phyloP scores from a whole-genome alignment of 495 filamentous ascomycete species.

The Xanthoparmelia taractica region DNA sequence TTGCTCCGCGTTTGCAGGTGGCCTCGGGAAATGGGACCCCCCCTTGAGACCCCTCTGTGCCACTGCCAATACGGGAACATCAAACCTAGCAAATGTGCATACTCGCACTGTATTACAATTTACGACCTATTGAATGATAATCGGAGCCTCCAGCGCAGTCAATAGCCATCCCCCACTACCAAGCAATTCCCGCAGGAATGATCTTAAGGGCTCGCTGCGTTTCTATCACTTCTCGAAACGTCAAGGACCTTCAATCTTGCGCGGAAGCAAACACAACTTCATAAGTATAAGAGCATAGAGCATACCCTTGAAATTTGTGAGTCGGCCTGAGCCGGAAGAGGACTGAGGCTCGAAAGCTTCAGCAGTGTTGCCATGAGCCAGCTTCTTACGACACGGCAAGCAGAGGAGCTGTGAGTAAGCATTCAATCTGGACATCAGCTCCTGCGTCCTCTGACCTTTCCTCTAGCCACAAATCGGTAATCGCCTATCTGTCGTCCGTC shows the following conservation, averaged over 20 bases:
- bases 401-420: constrained; percentile 73
- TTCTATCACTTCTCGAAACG: background rate
- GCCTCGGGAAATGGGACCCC: background rate
- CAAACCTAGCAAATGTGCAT: background rate
- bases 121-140: background rate
- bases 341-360: background rate
- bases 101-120: background rate
- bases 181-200: background rate
- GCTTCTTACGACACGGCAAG: constrained; percentile 70
- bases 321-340: background rate
- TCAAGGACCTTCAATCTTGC: background rate
- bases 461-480: constrained; percentile 75
- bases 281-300: background rate
- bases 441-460: constrained; percentile 14
- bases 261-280: background rate
- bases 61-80: background rate
- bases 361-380: constrained; percentile 53
- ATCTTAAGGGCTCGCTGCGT: background rate
- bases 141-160: background rate
- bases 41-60: background rate
- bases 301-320: background rate
- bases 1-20: background rate
- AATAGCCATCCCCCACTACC: background rate
- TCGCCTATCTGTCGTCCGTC: constrained; percentile 74
- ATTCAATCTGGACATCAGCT: background rate